Evolutionary conservation across 208 protist species (phyloP), one percentile per base, ranked within the genome.

Genomic region (Trichomonas tenax): DNA sequence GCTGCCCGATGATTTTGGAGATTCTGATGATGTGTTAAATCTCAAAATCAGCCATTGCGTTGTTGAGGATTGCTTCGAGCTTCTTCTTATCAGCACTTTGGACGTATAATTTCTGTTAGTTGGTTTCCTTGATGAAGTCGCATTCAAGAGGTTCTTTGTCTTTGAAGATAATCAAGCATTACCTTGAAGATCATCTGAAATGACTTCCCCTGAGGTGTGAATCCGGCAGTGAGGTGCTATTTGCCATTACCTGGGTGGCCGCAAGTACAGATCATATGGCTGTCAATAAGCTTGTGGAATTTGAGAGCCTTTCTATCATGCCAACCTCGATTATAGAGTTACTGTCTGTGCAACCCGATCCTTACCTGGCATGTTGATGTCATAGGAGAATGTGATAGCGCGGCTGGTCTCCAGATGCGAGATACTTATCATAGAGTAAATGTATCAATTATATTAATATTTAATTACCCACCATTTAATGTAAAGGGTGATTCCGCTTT

Each of bases 301-400:
- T 98, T 63, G 97, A 98, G 21, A 26, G 98, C 98, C 96, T 98
- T 98, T 96, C 98, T 98, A 97, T 99, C 98, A 97, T 99, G 99
- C 98, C 98, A 98, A 23, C 97, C 97, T 44, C 96, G 90, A 97
- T 99, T 99, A 98, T 99, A 98, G 98, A 99, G 98, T 97, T 98
- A 99, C 97, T 99, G 99, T 40, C 99, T 98, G 72, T 99, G 96
- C 96, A 99, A 98, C 97, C 99, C 99, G 97, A 99, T 99, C 99
- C 96, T 98, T 98, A 88, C 98, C 97, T 1, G 99, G 99, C 99
- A 99, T 99, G 97, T 99, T 99, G 96, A 99, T 97, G 97, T 99
- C 99, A 97, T 99, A 99, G 81, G 99, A 97, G 49, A 99, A 98
- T 46, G 99, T 98, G 38, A 99, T 97, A 96, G 99, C 98, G 96